Base-by-base conservation (phyloP, 495 filamentous ascomycete species). In the Wilcoxina mikolae region DNA sequence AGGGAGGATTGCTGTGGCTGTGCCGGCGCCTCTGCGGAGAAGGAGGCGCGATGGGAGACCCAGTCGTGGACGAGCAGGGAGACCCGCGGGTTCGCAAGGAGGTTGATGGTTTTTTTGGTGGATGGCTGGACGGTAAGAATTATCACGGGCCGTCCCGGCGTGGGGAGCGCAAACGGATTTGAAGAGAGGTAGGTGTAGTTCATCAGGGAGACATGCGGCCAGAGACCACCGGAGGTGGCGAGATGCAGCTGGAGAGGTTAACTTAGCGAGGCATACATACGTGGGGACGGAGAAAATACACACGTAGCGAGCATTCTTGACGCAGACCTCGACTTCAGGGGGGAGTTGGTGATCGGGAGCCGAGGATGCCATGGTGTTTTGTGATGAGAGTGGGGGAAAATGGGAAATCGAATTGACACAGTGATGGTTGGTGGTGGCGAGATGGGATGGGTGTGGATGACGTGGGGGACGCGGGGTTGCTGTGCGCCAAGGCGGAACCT, bases 51-150 rank as follows among this genome's bases (percentile, higher is more conserved):
- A 70, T 93, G 87, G 2, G 87, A 94, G 15, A 95, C 87, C 91
- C 90, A 98, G 69, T 98, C 91, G 71, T 98, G 91, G 11, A 96
- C 91, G 24, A 96, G 79, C n/a, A 98, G 71, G 1, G 84, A 88
- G 51, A 98, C 88, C 59, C 83, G 84, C 0, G 90, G 91, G 68
- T 98, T 98, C 29, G 76, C 74, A 56, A 83, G 71, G 2, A 98
- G 77, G 65, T 95, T 94, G 67, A 78, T 77, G 52, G 84, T 94
- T 71, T 95, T 95, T 59, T 84, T 85, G 49, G 85, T 89, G 38
- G 83, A 76, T 3, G 85, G 80, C 67, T 93, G 89, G 54, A 85
- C 89, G 44, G 88, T 95, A 87, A 95, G 94, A 69, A 95, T 81
- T 59, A 95, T 89, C 20, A 66, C 41, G 18, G 51, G 39, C n/a